phyloP scores from a whole-genome alignment of 2,329 filamentous ascomycete species.

The Monosporascus sp. region DNA sequence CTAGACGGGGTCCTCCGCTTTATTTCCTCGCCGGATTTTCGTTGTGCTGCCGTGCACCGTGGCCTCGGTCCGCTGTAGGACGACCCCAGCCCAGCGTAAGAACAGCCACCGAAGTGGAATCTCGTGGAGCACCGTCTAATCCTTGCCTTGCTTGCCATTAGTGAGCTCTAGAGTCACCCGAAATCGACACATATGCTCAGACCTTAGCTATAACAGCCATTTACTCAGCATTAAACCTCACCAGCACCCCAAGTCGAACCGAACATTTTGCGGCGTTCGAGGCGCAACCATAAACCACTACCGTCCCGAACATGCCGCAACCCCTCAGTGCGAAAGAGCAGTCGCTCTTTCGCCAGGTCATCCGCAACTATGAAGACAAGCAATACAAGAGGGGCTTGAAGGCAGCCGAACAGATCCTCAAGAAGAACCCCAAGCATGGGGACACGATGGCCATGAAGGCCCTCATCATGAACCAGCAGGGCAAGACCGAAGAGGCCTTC shows the following conservation, averaged over 20 bases:
- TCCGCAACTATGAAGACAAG: slow-evolving; percentile 96
- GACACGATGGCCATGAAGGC: slow-evolving; percentile 99
- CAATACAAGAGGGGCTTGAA: slow-evolving; percentile 95
- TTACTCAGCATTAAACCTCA: neutral
- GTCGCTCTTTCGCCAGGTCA: slow-evolving; percentile 88
- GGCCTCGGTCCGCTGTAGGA: no score
- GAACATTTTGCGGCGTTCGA: neutral
- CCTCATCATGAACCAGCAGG: slow-evolving; percentile 87
- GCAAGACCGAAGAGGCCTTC: slow-evolving; percentile 92
- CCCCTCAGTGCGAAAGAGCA: slow-evolving; percentile 80
- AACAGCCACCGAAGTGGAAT: no score
- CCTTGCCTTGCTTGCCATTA: neutral
- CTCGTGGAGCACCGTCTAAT: no score
- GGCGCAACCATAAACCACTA: slow-evolving; percentile 6
- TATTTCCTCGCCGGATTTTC: no score
- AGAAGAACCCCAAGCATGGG: slow-evolving; percentile 91
- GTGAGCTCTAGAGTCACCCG: neutral
- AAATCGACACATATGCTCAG: neutral
- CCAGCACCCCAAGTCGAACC: neutral
- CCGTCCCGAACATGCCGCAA: slow-evolving; percentile 56
- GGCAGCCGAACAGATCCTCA: slow-evolving; percentile 91
- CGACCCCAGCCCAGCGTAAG: no score
- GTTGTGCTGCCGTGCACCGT: no score
- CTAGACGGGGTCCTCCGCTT: no score
- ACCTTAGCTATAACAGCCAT: neutral